Percentiles rank a stretch among this genome's conserved stretches.
phyloP scores from a whole-genome alignment of 2,329 filamentous ascomycete genomes.

The Calcarisporium arbuscula region DNA sequence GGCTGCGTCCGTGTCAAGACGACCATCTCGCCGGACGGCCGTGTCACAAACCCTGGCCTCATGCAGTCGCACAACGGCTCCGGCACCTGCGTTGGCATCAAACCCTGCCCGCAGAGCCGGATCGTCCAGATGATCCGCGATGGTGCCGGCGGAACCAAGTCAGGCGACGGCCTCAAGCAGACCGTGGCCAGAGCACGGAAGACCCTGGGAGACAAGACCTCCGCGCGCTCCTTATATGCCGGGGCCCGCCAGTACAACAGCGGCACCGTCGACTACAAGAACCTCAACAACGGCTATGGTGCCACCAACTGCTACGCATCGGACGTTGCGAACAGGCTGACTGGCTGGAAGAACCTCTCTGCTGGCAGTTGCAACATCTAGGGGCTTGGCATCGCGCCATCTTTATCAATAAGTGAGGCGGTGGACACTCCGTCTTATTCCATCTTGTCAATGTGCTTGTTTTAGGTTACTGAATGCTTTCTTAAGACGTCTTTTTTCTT shows the following conservation, averaged over 20 bases:
- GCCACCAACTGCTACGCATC: conserved; percentile 15
- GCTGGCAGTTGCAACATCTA: too few species aligned
- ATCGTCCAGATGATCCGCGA: conserved; percentile 30
- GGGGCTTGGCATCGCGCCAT: too few species aligned
- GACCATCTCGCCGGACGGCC: conserved; percentile 32
- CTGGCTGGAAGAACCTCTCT: too few species aligned
- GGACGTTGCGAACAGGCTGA: conserved; percentile 15
- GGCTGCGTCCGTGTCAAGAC: conserved; percentile 36
- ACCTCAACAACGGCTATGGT: conserved; percentile 11
- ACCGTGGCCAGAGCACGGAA: conserved; percentile 1
- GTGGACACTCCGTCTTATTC: too few species aligned
- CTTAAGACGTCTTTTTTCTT: too few species aligned
- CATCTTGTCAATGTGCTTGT: too few species aligned
- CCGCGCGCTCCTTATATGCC: conserved; percentile 11
- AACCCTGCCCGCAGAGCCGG: conserved; percentile 18
- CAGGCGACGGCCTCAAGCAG: conserved; percentile 31
- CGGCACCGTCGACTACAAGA: conserved; percentile 12
- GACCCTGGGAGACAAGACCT: neutral
- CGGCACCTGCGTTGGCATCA: conserved; percentile 29
- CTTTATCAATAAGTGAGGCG: too few species aligned
- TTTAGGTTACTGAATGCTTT: too few species aligned
- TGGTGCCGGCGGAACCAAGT: conserved; percentile 33
- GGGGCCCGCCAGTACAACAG: conserved; percentile 16
- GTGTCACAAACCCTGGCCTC: conserved; percentile 36
- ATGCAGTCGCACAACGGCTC: conserved; percentile 31